phyloP scores from a whole-genome alignment of 768 basidiomycete species.

The Boletus tomentosulus region DNA sequence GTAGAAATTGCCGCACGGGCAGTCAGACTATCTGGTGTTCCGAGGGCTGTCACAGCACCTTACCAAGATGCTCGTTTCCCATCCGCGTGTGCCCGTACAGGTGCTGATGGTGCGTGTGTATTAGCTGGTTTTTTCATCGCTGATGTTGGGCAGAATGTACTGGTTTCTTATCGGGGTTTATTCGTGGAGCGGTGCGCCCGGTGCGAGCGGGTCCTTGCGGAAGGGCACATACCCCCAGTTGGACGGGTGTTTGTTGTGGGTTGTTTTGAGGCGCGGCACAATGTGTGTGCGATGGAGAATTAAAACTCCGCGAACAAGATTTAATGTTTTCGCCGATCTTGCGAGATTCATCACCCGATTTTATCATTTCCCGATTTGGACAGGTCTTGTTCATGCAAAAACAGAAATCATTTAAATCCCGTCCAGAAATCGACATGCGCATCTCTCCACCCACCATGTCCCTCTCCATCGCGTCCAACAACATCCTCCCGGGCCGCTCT shows the following conservation, averaged over 20 bases:
- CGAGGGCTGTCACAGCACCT: conserved; percentile 66
- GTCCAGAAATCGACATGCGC: not conserved
- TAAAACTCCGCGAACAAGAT: conserved; percentile 22
- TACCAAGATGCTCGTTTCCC: conserved; percentile 51
- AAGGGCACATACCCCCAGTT: conserved; percentile 71
- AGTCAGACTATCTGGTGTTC: conserved; percentile 64
- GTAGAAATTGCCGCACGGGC: conserved; percentile 65
- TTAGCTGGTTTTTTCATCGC: not conserved
- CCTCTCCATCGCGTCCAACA: conserved; percentile 10
- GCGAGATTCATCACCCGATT: conserved; percentile 9
- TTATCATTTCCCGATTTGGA: conserved; percentile 11
- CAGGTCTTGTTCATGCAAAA: conserved; percentile 26
- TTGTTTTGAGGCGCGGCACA: conserved; percentile 41
- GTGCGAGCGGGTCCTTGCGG: conserved; percentile 62
- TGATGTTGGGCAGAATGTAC: conserved; percentile 38
- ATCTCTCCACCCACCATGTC: conserved; percentile 2
- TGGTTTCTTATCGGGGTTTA: conserved; percentile 54
- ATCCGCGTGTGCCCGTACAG: conserved; percentile 51
- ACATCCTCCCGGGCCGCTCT: conserved; percentile 5
- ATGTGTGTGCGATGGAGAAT: not conserved
- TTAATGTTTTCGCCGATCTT: conserved; percentile 14
- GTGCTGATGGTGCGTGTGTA: conserved; percentile 41
- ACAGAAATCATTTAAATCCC: conserved; percentile 22
- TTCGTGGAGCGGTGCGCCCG: conserved; percentile 57
- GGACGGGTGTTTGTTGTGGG: conserved; percentile 55